A percentile compares a stretch with the other conserved stretches of the same genome.
Conservation (phyloP, 2,329 filamentous ascomycete genomes). For the Exutisphaerella laricina region DNA sequence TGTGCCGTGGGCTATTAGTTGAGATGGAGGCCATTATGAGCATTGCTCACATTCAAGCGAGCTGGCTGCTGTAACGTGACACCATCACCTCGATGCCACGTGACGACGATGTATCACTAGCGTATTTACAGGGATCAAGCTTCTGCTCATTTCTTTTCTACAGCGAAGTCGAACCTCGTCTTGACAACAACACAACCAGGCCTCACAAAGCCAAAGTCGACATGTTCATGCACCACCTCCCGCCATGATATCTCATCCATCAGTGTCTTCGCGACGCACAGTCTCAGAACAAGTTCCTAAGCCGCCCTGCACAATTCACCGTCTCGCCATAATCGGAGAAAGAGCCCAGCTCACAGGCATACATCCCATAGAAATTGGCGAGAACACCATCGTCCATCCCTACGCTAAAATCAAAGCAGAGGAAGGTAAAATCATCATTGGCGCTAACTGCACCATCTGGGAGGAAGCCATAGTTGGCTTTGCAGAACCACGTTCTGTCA, state of each 20-base stretch:
- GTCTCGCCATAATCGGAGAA: constrained; percentile 44
- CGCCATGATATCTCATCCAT: constrained; percentile 17
- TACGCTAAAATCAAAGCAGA: constrained; percentile 53
- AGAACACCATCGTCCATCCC: constrained; percentile 79
- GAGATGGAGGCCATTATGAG: too few species aligned
- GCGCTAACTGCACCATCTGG: constrained; percentile 63
- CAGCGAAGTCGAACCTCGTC: too few species aligned
- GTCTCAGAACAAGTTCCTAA: constrained; percentile 12
- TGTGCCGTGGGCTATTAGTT: too few species aligned
- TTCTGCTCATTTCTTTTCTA: too few species aligned
- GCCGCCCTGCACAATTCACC: constrained; percentile 41
- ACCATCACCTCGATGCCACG: too few species aligned
- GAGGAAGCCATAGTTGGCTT: constrained; percentile 51
- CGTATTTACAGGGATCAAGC: too few species aligned
- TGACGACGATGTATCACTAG: too few species aligned
- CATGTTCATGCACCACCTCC: constrained; percentile 3
- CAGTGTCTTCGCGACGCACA: constrained; percentile 10
- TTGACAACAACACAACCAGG: too few species aligned
- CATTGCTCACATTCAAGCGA: too few species aligned
- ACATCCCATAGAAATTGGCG: constrained; percentile 70
- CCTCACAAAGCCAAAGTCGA: too few species aligned
- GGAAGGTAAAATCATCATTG: constrained; percentile 40
- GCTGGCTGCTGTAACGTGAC: too few species aligned
- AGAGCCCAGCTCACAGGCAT: constrained; percentile 56
- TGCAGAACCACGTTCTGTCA: constrained; percentile 6